These are phyloP conservation scores for Zasmidium cellare DNA, from an alignment of 2,329 filamentous ascomycete genomes.

Conservation along the genomic window DNA sequence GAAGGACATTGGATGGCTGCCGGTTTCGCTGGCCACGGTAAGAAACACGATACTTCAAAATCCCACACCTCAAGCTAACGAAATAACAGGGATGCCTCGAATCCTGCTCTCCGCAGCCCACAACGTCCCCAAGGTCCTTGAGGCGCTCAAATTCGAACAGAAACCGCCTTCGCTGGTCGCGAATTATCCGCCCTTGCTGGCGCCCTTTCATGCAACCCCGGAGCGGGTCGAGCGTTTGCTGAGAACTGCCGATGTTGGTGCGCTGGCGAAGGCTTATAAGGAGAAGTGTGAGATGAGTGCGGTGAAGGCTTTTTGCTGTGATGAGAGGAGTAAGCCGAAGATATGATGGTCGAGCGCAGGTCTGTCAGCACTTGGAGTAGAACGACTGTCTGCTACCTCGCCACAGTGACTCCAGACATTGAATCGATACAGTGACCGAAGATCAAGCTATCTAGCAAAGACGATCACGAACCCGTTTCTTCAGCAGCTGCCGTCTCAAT, in stretches of 20 bases:
- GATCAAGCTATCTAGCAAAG: too few relatives aligned
- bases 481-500: too few relatives aligned
- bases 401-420: too few relatives aligned
- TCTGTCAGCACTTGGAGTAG: too few relatives aligned
- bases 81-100: conserved; percentile 33
- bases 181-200: conserved; percentile 28
- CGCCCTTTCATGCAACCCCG: conserved; percentile 30
- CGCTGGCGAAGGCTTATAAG: conserved; percentile 16
- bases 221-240: conserved; percentile 28
- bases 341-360: background rate
- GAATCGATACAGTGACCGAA: too few relatives aligned
- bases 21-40: conserved; percentile 30
- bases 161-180: conserved; percentile 22
- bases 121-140: conserved; percentile 28
- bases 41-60: too few relatives aligned
- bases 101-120: conserved; percentile 34
- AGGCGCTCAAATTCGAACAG: conserved; percentile 23
- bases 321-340: conserved; percentile 10
- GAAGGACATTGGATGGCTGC: conserved; percentile 30
- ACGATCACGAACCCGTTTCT: too few relatives aligned
- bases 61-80: background rate
- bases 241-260: conserved; percentile 14
- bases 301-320: conserved; percentile 19
- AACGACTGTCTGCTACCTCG: too few relatives aligned
- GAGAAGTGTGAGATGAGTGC: conserved; percentile 16